A percentile compares a stretch with the other conserved stretches of the same genome.
Conservation (phyloP, 1,139 yeast genomes). For the Hyphopichia buzzinii region DNA sequence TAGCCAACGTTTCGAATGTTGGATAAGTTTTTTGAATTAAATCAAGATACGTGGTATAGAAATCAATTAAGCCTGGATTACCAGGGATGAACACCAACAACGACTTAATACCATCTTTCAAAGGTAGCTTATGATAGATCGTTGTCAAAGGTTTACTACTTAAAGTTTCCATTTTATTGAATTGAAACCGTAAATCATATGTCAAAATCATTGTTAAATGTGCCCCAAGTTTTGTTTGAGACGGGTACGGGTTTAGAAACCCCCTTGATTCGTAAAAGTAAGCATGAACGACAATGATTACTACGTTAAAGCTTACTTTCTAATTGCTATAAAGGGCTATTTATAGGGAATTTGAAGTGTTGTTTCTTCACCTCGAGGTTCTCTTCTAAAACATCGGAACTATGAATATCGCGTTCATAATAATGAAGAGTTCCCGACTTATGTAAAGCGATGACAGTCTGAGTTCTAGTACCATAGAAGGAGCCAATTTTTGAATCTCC, state of each 20-base stretch:
- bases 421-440: constrained; percentile 42
- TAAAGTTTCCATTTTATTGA: constrained; percentile 11
- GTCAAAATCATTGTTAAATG: too few relatives aligned
- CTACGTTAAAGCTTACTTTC: background rate
- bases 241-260: too few relatives aligned
- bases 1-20: constrained; percentile 46
- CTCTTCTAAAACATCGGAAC: constrained; percentile 19
- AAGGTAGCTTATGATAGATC: constrained; percentile 21
- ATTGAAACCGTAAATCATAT: background rate
- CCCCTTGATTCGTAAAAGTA: too few relatives aligned
- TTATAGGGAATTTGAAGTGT: constrained; percentile 11
- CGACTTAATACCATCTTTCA: constrained; percentile 9
- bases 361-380: constrained; percentile 7
- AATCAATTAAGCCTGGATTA: constrained; percentile 65
- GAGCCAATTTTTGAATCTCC: constrained; percentile 34
- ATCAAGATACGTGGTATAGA: constrained; percentile 50
- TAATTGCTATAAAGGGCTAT: constrained; percentile 2
- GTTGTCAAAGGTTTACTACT: constrained; percentile 25
- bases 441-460: constrained; percentile 68
- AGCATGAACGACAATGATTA: too few relatives aligned
- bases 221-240: too few relatives aligned
- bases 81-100: constrained; percentile 61
- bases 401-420: constrained; percentile 37
- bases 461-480: constrained; percentile 88
- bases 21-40: constrained; percentile 44